A percentile compares a stretch with the other conserved stretches of the same genome.
phyloP scores from a whole-genome alignment of 306 rosid species.

The Vigna unguiculata region DNA sequence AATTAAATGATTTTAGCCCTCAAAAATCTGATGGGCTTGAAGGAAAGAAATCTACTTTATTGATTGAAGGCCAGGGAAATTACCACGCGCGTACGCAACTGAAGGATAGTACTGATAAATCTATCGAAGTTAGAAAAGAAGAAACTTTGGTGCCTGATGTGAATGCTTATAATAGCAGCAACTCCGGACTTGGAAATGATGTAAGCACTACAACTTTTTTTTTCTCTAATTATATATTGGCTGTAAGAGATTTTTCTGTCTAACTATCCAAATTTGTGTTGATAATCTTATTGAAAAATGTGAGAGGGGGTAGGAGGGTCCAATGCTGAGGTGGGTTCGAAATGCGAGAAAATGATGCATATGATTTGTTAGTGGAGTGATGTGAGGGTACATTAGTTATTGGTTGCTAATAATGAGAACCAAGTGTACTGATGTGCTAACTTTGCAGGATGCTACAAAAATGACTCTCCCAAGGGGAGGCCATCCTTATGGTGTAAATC shows the following conservation, averaged over 20 bases:
- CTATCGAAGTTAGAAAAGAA: slow-evolving; percentile 41
- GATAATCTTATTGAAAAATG: slow-evolving; percentile 8
- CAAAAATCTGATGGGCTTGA: slow-evolving; percentile 47
- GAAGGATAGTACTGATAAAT: slow-evolving; percentile 49
- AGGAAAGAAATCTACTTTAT: slow-evolving; percentile 45
- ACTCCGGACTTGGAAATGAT: slow-evolving; percentile 42
- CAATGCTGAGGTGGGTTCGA: background rate
- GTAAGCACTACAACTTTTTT: slow-evolving; percentile 30
- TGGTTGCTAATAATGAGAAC: slow-evolving; percentile 16
- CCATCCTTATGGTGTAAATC: slow-evolving; percentile 38
- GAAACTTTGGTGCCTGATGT: slow-evolving; percentile 43
- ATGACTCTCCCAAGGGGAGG: slow-evolving; percentile 42
- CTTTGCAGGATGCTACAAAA: slow-evolving; percentile 59
- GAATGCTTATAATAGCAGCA: slow-evolving; percentile 43
- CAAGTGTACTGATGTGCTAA: slow-evolving; percentile 19
- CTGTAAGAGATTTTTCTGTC: background rate
- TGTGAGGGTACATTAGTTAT: background rate
- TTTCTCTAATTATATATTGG: slow-evolving; percentile 23
- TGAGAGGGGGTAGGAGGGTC: background rate
- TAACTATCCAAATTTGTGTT: slow-evolving; percentile 6
- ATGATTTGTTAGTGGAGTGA: background rate
- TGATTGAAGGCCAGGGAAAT: slow-evolving; percentile 50
- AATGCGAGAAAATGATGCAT: background rate
- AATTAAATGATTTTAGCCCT: slow-evolving; percentile 45
- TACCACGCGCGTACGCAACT: slow-evolving; percentile 50